Conservation (phyloP, 352 stramenopile species). For the Nothophytophthora sp. region DNA sequence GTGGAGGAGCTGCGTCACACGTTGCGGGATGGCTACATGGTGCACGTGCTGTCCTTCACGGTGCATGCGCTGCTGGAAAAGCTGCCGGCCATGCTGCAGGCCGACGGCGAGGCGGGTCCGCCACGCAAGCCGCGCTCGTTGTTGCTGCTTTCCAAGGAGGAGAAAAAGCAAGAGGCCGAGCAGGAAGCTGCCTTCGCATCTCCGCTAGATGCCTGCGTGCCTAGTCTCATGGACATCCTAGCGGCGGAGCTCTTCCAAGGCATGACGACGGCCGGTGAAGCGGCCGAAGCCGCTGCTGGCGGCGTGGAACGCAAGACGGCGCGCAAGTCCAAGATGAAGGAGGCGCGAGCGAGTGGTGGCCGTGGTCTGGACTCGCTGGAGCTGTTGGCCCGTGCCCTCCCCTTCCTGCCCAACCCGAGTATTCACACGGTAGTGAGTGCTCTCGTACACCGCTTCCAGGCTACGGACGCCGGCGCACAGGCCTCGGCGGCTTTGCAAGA, state of each 20-base stretch:
- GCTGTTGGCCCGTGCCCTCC: constrained; percentile 74
- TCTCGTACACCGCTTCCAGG: constrained; percentile 78
- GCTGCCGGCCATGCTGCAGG: constrained; percentile 54
- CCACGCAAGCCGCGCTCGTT: constrained; percentile 18
- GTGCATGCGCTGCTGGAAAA: constrained; percentile 85
- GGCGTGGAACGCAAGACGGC: constrained; percentile 42
- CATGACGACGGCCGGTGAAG: constrained; percentile 35
- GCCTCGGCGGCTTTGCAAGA: constrained; percentile 69
- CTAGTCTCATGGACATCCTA: constrained; percentile 82
- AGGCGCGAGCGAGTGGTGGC: constrained; percentile 68
- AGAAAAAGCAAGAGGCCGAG: constrained; percentile 24
- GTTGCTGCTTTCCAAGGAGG: constrained; percentile 15
- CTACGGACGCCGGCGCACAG: constrained; percentile 44
- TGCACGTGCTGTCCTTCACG: constrained; percentile 88
- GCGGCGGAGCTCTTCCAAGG: constrained; percentile 82
- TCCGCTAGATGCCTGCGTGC: constrained; percentile 75
- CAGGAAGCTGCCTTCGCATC: constrained; percentile 44
- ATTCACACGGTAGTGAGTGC: constrained; percentile 78
- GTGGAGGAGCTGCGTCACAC: constrained; percentile 85
- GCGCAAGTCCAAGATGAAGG: constrained; percentile 90
- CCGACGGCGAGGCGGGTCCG: constrained; percentile 31
- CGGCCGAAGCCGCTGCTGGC: constrained; percentile 32
- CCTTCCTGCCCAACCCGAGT: constrained; percentile 84
- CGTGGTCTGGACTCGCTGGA: constrained; percentile 81
- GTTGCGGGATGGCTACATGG: constrained; percentile 83